phyloP scores from a whole-genome alignment of 2,329 filamentous ascomycete genomes.

The Fusarium brachygibbosum region DNA sequence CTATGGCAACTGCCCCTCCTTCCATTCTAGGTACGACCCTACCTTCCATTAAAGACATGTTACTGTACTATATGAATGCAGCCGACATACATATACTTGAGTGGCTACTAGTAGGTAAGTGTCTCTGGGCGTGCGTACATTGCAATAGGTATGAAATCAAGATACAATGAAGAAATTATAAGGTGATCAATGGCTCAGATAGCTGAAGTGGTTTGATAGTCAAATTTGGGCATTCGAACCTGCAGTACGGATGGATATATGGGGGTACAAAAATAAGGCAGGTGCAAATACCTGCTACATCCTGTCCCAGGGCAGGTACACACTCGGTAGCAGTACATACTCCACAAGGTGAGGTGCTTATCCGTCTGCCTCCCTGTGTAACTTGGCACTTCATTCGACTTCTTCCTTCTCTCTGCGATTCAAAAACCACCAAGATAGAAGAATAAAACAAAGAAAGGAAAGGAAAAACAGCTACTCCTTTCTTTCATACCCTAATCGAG shows the following conservation, averaged over 20 bases:
- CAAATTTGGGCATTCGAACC: not conserved
- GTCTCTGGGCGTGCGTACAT: not conserved
- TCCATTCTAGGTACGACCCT: conserved; percentile 18
- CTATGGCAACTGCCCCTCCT: conserved; percentile 33
- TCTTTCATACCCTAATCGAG: too few relatives aligned
- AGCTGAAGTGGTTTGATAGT: not conserved
- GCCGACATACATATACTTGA: not conserved
- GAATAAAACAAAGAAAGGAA: not conserved
- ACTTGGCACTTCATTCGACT: not conserved
- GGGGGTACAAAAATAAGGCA: not conserved
- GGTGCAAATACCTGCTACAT: not conserved
- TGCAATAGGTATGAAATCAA: not conserved
- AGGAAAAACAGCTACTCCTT: not conserved
- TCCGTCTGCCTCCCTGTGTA: not conserved
- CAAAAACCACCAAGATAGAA: not conserved
- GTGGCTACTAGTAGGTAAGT: not conserved
- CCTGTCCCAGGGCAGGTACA: not conserved
- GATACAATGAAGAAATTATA: not conserved
- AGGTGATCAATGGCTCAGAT: not conserved
- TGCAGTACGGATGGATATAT: not conserved
- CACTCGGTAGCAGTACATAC: not conserved
- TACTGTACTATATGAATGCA: not conserved
- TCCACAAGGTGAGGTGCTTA: not conserved
- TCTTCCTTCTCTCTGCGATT: not conserved
- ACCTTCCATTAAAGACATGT: not conserved